Base-by-base conservation (phyloP, 179 eudicot species). In the Silene noctiflora region DNA sequence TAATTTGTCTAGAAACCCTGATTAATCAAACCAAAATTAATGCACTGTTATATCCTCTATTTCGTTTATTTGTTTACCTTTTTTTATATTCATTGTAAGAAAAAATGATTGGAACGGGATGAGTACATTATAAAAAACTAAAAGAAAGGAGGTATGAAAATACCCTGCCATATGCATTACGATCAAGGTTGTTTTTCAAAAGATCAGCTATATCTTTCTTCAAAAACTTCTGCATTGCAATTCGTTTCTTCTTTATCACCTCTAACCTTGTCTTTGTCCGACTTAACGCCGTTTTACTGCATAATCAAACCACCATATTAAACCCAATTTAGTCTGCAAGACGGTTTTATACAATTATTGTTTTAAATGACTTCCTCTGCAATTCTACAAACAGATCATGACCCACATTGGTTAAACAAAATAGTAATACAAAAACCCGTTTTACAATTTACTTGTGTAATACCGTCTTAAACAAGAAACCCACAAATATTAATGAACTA, bases 151-250 rank as follows among this genome's bases (percentile, higher is more conserved):
- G 39, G n/a, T 17, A 19, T 19, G 0, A 35, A 3, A 63, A 14
- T 20, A 69, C 73, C 73, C 73, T 88, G 78, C 88, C 87, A 85
- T 91, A 93, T 12, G 98, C 98, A 78, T 87, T 81, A 76, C 22
- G 77, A 76, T 93, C 94, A 27, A 84, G 85, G 48, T 86, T 87
- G 76, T 51, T 78, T 51, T 78, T 85, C 22, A 96, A 84, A 76
- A 96, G 98, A 68, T 90, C 93, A 8, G 87, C 86, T 46, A 96
- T 83, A 62, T 96, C 99, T 62, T 86, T 89, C 83, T 83, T 91
- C 83, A 91, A 60, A 71, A 82, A 90, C 81, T 81, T 93, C 89
- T 84, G 88, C 90, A 85, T 90, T 77, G 98, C 90, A 77, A 77
- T 82, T 22, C 97, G 85, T 84, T 86, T 91, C 87, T 85, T 90